Conservation (phyloP, 2,329 filamentous ascomycete species). For the Ambrosiella beaveri region DNA sequence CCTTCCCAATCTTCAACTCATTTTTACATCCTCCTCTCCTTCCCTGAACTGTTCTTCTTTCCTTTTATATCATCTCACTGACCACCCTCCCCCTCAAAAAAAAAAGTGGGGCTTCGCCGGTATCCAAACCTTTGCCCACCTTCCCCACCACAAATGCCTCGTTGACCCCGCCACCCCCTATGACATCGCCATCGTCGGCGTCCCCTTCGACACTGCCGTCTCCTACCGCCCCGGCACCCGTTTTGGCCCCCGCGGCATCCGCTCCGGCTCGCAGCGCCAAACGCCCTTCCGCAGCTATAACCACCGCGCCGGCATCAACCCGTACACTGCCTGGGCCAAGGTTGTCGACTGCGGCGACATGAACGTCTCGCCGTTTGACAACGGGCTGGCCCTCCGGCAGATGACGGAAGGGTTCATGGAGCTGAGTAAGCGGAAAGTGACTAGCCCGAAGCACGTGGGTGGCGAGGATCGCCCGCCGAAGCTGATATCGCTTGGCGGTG, state of each 20-base stretch:
- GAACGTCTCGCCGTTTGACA: conserved; percentile 73
- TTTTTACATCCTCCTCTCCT: neutral
- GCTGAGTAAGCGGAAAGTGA: conserved; percentile 31
- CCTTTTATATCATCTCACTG: neutral
- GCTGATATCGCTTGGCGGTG: conserved; percentile 54
- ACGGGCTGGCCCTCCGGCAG: conserved; percentile 60
- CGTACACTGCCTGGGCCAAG: conserved; percentile 60
- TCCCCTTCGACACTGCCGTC: conserved; percentile 58
- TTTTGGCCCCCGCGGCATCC: conserved; percentile 77
- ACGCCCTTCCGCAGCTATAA: conserved; percentile 66
- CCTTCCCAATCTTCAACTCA: neutral
- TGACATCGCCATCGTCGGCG: conserved; percentile 57
- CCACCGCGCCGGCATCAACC: conserved; percentile 64
- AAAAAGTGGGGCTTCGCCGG: conserved; percentile 42
- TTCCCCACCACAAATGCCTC: conserved; percentile 51
- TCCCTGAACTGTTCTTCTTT: neutral
- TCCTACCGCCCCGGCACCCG: conserved; percentile 56
- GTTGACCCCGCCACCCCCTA: conserved; percentile 45
- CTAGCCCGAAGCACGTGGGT: conserved; percentile 15
- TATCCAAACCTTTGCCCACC: conserved; percentile 58
- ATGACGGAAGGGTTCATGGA: conserved; percentile 70
- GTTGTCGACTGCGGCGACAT: conserved; percentile 86
- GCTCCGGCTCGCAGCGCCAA: conserved; percentile 66
- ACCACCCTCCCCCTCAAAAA: neutral
- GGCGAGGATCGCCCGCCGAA: conserved; percentile 24